Evolutionary conservation across 2,329 filamentous ascomycete genomes (phyloP).

Genomic region (Pestalotiopsis sp.): DNA sequence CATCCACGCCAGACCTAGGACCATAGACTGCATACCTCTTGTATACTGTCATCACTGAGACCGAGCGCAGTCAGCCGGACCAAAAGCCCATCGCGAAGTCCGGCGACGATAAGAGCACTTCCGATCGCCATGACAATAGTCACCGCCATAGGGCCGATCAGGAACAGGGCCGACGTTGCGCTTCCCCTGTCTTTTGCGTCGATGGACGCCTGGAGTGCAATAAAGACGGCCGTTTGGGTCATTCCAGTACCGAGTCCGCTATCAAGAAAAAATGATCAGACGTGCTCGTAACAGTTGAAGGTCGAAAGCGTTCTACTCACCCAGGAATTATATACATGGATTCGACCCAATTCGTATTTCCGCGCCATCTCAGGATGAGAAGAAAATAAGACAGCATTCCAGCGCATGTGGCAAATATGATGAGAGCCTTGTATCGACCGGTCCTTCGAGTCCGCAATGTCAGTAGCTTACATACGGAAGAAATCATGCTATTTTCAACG

Average conservation of each 20-base stretch:
- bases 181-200: conserved; percentile 49
- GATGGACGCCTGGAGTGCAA: conserved; percentile 50
- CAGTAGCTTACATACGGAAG: background rate
- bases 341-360: conserved; percentile 56
- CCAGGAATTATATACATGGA: conserved; percentile 39
- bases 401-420: conserved; percentile 52
- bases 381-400: conserved; percentile 54
- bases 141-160: conserved; percentile 44
- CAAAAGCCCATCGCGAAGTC: conserved; percentile 30
- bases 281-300: no score
- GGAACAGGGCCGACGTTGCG: conserved; percentile 49
- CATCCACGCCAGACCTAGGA: background rate
- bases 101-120: conserved; percentile 27
- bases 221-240: conserved; percentile 47
- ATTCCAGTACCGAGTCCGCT: conserved; percentile 55
- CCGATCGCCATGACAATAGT: conserved; percentile 28
- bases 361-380: conserved; percentile 62
- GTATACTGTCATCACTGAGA: conserved; percentile 24
- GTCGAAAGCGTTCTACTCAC: background rate
- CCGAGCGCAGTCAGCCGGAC: conserved; percentile 27
- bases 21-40: conserved; percentile 21
- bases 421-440: conserved; percentile 60
- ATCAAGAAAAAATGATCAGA: conserved; percentile 8
- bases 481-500: conserved; percentile 15
- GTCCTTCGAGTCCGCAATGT: conserved; percentile 44